A percentile compares a stretch with the other conserved stretches of the same genome.
These are phyloP conservation scores for Leccinum fibrillosum DNA, from an alignment of 768 basidiomycete genomes.

Conservation along the genomic window DNA sequence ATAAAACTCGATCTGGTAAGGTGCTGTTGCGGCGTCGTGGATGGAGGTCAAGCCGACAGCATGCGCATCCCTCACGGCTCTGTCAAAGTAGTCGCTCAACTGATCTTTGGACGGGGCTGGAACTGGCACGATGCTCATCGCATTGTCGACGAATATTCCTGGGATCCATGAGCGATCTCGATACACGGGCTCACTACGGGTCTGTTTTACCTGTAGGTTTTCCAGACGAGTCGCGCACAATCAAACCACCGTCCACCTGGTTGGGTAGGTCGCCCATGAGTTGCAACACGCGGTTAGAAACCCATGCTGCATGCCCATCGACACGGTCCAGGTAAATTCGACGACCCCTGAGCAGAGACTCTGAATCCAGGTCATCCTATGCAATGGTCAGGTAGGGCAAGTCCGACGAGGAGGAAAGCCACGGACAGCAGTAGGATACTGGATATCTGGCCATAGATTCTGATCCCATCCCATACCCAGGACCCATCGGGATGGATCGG, in stretches of 20 bases:
- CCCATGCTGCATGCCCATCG: slow-evolving; percentile 87
- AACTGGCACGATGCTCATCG: slow-evolving; percentile 68
- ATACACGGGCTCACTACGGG: background rate
- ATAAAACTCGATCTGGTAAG: slow-evolving; percentile 58
- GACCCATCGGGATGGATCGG: slow-evolving; percentile 64
- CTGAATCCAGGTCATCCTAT: slow-evolving; percentile 70
- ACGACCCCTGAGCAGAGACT: slow-evolving; percentile 62
- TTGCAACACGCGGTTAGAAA: slow-evolving; percentile 69
- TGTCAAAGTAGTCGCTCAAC: slow-evolving; percentile 61
- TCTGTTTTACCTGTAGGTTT: slow-evolving; percentile 58
- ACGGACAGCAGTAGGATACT: slow-evolving; percentile 71
- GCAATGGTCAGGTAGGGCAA: background rate
- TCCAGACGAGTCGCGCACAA: slow-evolving; percentile 59
- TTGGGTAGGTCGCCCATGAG: slow-evolving; percentile 59
- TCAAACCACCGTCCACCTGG: slow-evolving; percentile 68
- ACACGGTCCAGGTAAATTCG: slow-evolving; percentile 74
- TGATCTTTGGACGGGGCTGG: slow-evolving; percentile 59
- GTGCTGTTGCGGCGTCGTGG: slow-evolving; percentile 70
- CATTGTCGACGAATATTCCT: slow-evolving; percentile 86
- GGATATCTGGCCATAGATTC: slow-evolving; percentile 61
- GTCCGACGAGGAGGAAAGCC: slow-evolving; percentile 4
- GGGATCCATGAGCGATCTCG: background rate
- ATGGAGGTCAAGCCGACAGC: slow-evolving; percentile 79
- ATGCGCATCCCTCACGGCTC: slow-evolving; percentile 66
- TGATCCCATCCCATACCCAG: slow-evolving; percentile 95